phyloP scores from a whole-genome alignment of 176 grass and related monocot genomes.

The Raddia distichophylla region DNA sequence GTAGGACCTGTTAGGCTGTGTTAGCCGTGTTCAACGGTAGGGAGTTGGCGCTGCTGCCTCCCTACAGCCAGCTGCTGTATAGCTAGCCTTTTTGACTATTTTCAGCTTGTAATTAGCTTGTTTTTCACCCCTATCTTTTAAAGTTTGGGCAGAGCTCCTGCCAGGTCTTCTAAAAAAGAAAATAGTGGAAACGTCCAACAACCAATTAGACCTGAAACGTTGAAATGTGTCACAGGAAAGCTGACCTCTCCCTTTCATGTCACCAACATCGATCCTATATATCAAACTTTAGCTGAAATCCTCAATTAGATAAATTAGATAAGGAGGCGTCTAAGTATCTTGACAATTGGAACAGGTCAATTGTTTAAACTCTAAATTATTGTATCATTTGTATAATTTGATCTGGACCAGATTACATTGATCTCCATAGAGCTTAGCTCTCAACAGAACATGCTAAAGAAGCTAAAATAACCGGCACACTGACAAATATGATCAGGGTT shows the following conservation, averaged over 20 bases:
- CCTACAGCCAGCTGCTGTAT: too few species aligned
- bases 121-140: too few species aligned
- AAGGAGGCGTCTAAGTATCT: not conserved
- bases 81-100: too few species aligned
- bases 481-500: not conserved
- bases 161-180: constrained; percentile 1
- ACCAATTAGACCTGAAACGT: not conserved
- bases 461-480: not conserved
- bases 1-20: too few species aligned
- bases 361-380: not conserved
- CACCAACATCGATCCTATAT: not conserved
- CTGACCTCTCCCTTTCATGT: not conserved
- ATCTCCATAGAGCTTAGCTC: not conserved
- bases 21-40: too few species aligned
- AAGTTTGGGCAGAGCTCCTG: too few species aligned
- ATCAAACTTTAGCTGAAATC: not conserved
- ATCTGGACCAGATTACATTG: not conserved
- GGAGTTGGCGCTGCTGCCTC: too few species aligned
- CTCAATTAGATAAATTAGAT: not conserved
- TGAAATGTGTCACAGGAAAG: not conserved
- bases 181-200: constrained; percentile 26
- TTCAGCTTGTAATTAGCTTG: too few species aligned
- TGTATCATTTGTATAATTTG: not conserved
- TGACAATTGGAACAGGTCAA: not conserved
- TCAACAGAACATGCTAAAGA: not conserved